Evolutionary conservation across 2,329 filamentous ascomycete species (phyloP), one percentile per base, ranked within the genome.

Genomic region (Bretziella fagacearum): DNA sequence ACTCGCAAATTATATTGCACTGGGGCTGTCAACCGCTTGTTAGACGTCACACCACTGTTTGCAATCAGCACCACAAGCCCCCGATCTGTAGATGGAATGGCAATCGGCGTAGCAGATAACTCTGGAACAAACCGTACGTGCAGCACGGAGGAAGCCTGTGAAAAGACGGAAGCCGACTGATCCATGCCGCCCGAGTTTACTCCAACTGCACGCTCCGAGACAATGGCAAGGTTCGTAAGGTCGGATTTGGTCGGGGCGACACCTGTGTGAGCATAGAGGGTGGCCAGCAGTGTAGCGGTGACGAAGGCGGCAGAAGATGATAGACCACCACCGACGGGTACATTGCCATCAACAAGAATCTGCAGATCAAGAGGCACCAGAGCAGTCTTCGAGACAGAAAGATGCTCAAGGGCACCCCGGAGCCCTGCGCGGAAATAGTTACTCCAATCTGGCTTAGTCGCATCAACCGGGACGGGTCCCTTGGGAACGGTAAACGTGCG

Each of bases 121-220:
- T 67, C 70, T 2, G 91, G 91, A 53, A 77, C 77, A 66, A 98
- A 98, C 7, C 81, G 83, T 51, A 95, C 89, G 59, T 93, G 87
- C 36, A 95, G 74, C 7, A 91, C 86, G 32, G 82, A 84, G 44
- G 84, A 87, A 54, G 79, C 78, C 56, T 84, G 73, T 0, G 86
- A 89, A 63, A 98, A 91, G 53, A 98, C 89, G 0, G 89, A 96
- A 27, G 91, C 91, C 11, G 86, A 80, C 65, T 98, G 91, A 59
- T 98, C 91, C 91, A 98, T 96, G 48, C 87, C 91, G 62, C 91
- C 91, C 4, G 86, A 93, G 65, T 96, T 96, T 55, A 98, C 91
- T 44, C 91, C 91, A 3, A 96, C 91, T 13, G 83, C 80, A 48
- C 91, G 77, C 66, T 98, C 91, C 39, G 86, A 93, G 30, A 95